Evolutionary conservation across 176 grass and related monocot genomes (phyloP).

Genomic region (Triticum turgidum): DNA sequence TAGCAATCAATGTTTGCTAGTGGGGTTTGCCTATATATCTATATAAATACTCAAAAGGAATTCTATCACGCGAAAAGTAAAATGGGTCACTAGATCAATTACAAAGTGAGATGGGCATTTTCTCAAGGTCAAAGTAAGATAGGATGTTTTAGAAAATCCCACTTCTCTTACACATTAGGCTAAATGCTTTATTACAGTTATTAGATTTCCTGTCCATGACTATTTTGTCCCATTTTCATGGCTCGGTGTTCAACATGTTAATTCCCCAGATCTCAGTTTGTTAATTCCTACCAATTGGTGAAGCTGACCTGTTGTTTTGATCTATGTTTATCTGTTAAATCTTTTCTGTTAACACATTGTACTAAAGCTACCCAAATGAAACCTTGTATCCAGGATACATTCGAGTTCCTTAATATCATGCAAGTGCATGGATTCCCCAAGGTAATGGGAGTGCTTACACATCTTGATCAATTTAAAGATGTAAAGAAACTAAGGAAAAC

Average conservation of each 20-base stretch:
- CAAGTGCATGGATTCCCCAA: slow-evolving; percentile 98
- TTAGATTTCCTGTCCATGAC: neutral
- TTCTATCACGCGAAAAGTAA: neutral
- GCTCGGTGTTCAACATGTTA: neutral
- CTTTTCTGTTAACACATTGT: neutral
- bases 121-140: neutral
- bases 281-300: neutral
- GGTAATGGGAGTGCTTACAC: slow-evolving; percentile 95
- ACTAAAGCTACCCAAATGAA: slow-evolving; percentile 23
- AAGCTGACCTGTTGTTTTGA: neutral
- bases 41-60: neutral
- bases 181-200: neutral
- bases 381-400: slow-evolving; percentile 78
- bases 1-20: no score
- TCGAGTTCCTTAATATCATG: slow-evolving; percentile 98
- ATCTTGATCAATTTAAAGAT: slow-evolving; percentile 98
- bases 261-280: neutral
- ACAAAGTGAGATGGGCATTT: neutral
- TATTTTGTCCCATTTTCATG: neutral
- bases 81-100: neutral
- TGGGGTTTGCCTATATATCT: no score
- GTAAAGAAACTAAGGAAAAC: slow-evolving; percentile 93
- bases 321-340: slow-evolving; percentile 9
- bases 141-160: neutral
- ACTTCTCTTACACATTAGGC: neutral